Conservation (phyloP, 106 monocot species). For the Platanthera guangdongensis region DNA sequence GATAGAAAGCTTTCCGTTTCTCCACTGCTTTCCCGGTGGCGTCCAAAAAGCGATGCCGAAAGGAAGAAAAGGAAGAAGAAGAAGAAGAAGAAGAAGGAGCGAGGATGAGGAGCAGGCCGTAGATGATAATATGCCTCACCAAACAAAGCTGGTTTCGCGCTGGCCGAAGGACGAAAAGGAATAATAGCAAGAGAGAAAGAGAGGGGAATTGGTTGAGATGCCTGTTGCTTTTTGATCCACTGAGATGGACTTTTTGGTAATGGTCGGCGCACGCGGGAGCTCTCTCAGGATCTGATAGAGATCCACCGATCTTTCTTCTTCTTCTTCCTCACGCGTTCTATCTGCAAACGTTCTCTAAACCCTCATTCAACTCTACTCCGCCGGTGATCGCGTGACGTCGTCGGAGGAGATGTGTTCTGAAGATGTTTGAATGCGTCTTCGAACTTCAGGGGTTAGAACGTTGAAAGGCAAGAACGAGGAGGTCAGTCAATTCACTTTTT, state of each 20-base stretch:
- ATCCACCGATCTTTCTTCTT: background rate
- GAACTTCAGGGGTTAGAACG: background rate
- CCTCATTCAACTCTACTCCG: no score
- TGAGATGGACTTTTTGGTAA: slow-evolving; percentile 3
- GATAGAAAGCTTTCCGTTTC: background rate
- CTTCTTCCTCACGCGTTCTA: background rate
- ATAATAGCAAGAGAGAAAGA: background rate
- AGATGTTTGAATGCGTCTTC: background rate
- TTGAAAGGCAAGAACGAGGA: background rate
- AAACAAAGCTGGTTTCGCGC: background rate
- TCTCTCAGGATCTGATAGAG: background rate
- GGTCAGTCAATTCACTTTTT: background rate
- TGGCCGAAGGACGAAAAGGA: slow-evolving; percentile 4
- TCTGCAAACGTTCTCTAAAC: background rate
- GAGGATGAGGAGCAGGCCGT: background rate
- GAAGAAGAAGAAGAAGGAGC: background rate
- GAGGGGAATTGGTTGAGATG: slow-evolving; percentile 2
- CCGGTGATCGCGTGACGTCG: background rate
- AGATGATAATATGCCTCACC: background rate
- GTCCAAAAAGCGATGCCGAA: slow-evolving; percentile 1
- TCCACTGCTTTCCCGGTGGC: background rate
- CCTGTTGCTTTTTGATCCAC: slow-evolving; percentile 1
- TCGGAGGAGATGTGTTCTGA: background rate
- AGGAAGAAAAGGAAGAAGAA: background rate
- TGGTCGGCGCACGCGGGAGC: slow-evolving; percentile 1